A percentile compares a stretch with the other conserved stretches of the same genome.
Evolutionary conservation across 495 filamentous ascomycete species (phyloP).

Genomic region (Daldinia loculata): DNA sequence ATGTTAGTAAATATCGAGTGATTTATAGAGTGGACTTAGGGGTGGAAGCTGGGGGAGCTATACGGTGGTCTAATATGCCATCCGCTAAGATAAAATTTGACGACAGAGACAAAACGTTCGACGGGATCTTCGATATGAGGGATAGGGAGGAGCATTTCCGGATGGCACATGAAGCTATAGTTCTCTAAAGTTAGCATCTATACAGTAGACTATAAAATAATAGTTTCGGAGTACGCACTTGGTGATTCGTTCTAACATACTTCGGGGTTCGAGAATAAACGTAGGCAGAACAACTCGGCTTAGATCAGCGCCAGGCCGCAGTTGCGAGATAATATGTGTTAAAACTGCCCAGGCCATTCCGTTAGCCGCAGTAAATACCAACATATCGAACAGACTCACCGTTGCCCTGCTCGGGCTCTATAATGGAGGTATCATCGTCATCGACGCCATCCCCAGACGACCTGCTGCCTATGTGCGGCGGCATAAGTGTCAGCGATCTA

Average conservation of each 20-base stretch:
- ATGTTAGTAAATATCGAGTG: conserved; percentile 32
- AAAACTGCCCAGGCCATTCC: conserved; percentile 65
- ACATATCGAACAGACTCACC: conserved; percentile 55
- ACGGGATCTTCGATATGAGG: conserved; percentile 87
- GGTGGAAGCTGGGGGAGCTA: conserved; percentile 44
- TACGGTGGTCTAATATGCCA: conserved; percentile 99
- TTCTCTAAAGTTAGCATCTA: conserved; percentile 39
- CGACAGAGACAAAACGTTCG: conserved; percentile 88
- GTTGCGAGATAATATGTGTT: conserved; percentile 94
- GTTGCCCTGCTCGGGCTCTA: conserved; percentile 80
- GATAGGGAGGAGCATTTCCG: conserved; percentile 92
- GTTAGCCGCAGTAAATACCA: background rate
- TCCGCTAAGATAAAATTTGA: conserved; percentile 97
- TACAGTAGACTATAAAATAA: background rate
- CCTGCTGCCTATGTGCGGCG: conserved; percentile 53
- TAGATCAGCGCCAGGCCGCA: conserved; percentile 93
- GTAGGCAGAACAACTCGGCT: conserved; percentile 94
- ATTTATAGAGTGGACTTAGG: background rate
- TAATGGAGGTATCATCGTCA: conserved; percentile 78
- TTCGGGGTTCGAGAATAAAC: conserved; percentile 96
- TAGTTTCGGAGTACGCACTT: conserved; percentile 67
- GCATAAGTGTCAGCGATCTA: conserved; percentile 30
- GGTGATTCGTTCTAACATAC: conserved; percentile 98
- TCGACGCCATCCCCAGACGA: conserved; percentile 56
- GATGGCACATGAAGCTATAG: conserved; percentile 97